These are phyloP conservation scores for Lavandula angustifolia DNA, from an alignment of 257 asterid species.

Conservation along the genomic window DNA sequence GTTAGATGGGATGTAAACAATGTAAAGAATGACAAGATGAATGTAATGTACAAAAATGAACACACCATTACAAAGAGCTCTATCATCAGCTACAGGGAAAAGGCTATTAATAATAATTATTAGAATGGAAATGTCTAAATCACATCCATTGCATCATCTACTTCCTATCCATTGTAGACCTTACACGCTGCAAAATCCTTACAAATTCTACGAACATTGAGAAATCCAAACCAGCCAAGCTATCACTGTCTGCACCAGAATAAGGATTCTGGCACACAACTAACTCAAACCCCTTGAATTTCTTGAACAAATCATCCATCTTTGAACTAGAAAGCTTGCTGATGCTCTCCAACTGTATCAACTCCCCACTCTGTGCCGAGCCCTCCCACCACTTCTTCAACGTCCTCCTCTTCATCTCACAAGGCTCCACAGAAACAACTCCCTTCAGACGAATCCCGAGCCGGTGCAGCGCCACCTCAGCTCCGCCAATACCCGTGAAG, in stretches of 20 bases:
- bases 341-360: slow-evolving; percentile 69
- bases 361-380: slow-evolving; percentile 61
- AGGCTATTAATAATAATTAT: neutral
- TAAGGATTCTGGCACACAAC: slow-evolving; percentile 67
- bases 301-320: slow-evolving; percentile 53
- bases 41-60: too few relatives aligned
- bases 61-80: too few relatives aligned
- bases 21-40: too few relatives aligned
- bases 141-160: slow-evolving; percentile 20
- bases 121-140: neutral
- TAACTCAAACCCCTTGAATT: slow-evolving; percentile 60
- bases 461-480: slow-evolving; percentile 68
- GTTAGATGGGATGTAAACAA: too few relatives aligned
- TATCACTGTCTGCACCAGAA: slow-evolving; percentile 31
- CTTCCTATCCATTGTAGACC: slow-evolving; percentile 43
- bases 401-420: slow-evolving; percentile 55
- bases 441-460: slow-evolving; percentile 71
- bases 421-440: slow-evolving; percentile 67
- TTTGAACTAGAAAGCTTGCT: slow-evolving; percentile 44
- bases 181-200: slow-evolving; percentile 67
- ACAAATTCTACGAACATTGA: slow-evolving; percentile 68
- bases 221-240: slow-evolving; percentile 52
- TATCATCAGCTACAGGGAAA: too few relatives aligned
- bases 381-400: slow-evolving; percentile 85
- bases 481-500: slow-evolving; percentile 79